phyloP scores from a whole-genome alignment of 1,284 basidiomycete genomes.

The Chalciporus piperatoides region DNA sequence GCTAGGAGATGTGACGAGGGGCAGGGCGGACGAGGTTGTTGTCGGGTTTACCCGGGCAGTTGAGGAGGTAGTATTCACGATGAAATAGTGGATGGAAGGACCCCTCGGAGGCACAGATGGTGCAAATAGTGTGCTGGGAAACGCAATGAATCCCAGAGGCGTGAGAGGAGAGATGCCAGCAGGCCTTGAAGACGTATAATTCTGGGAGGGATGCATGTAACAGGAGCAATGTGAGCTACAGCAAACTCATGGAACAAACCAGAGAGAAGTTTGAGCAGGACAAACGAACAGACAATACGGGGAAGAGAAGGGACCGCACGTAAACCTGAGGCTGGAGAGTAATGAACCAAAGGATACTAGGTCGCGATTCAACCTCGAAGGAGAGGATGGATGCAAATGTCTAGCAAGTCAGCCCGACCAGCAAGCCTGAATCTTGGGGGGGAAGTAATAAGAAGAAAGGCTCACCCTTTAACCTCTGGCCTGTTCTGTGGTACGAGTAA shows the following conservation, averaged over 20 bases:
- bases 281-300: conserved; percentile 1
- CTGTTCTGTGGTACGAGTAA: conserved; percentile 11
- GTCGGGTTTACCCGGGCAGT: conserved; percentile 8
- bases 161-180: conserved; percentile 4
- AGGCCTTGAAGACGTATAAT: conserved; percentile 22
- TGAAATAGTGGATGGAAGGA: neutral
- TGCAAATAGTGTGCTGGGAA: conserved; percentile 7
- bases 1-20: conserved; percentile 8
- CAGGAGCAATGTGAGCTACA: conserved; percentile 10
- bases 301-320: conserved; percentile 6
- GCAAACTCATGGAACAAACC: conserved; percentile 6
- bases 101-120: conserved; percentile 1
- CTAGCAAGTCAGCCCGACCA: conserved; percentile 1
- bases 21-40: conserved; percentile 4
- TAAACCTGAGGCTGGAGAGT: neutral
- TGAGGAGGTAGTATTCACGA: conserved; percentile 7
- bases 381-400: neutral
- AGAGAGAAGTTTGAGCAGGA: conserved; percentile 9
- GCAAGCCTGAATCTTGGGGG: neutral
- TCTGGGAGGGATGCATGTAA: conserved; percentile 6
- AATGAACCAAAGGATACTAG: neutral
- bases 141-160: conserved; percentile 1
- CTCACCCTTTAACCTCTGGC: conserved; percentile 17
- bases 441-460: conserved; percentile 1
- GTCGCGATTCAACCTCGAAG: neutral